phyloP scores from a whole-genome alignment of 306 rosid genomes.

The Urtica urens region DNA sequence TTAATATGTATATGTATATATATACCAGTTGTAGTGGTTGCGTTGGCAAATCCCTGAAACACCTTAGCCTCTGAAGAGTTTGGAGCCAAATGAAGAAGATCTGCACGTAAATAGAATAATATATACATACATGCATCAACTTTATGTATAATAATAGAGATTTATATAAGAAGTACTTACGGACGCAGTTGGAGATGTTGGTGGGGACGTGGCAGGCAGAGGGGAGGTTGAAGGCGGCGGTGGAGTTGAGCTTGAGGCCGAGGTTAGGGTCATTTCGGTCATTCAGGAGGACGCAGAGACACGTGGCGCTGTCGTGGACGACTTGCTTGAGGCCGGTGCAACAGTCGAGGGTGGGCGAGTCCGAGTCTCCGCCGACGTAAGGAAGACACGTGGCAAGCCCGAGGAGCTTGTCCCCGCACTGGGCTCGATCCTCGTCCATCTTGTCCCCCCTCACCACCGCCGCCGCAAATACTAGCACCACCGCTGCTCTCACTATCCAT shows the following conservation, averaged over 20 bases:
- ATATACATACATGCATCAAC: conserved; percentile 1
- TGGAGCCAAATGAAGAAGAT: conserved; percentile 56
- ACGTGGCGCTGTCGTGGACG: conserved; percentile 39
- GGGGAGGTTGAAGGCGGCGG: conserved; percentile 55
- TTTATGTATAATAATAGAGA: too few species aligned
- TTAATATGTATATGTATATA: background rate
- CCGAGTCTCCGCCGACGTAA: conserved; percentile 46
- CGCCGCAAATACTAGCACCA: background rate
- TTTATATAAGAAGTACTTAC: conserved; percentile 18
- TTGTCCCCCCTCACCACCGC: conserved; percentile 30
- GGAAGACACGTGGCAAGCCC: conserved; percentile 49
- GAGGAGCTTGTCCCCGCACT: conserved; percentile 46
- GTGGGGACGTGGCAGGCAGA: conserved; percentile 34
- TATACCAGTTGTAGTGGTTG: conserved; percentile 22
- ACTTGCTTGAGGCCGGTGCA: conserved; percentile 53
- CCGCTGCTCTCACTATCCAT: too few species aligned
- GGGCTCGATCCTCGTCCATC: conserved; percentile 50
- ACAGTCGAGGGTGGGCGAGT: conserved; percentile 54
- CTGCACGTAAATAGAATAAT: conserved; percentile 16
- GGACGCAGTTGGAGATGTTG: conserved; percentile 42
- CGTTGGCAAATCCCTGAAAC: conserved; percentile 27
- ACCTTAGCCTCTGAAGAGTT: conserved; percentile 47
- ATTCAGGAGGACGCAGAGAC: conserved; percentile 56
- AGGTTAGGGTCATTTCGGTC: conserved; percentile 65
- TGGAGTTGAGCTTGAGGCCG: conserved; percentile 42